Evolutionary conservation across 148 eudicot genomes (phyloP).

Genomic region (Chenopodium berlandieri): DNA sequence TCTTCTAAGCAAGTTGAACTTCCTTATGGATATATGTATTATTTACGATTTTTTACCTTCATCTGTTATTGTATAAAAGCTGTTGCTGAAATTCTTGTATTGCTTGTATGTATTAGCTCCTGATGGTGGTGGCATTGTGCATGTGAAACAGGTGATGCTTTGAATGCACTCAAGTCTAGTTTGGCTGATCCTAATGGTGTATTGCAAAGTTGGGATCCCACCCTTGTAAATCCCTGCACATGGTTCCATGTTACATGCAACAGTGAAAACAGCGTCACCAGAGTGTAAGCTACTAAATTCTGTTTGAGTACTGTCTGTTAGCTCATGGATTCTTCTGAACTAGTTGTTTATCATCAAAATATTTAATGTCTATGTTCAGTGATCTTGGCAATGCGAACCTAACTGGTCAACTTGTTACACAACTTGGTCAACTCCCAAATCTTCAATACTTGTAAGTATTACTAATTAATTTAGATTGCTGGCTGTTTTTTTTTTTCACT

Average conservation of each 20-base stretch:
- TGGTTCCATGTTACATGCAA: conserved; percentile 91
- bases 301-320: neutral
- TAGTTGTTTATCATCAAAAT: conserved; percentile 1
- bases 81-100: neutral
- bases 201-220: conserved; percentile 78
- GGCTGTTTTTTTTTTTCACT: neutral
- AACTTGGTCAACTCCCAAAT: conserved; percentile 68
- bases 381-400: conserved; percentile 80
- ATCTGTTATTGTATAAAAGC: neutral
- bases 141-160: conserved; percentile 65
- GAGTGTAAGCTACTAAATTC: conserved; percentile 56
- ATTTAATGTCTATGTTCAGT: conserved; percentile 36
- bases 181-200: conserved; percentile 72
- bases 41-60: neutral
- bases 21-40: neutral
- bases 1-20: neutral
- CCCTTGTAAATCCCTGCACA: conserved; percentile 78
- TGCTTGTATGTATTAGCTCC: neutral
- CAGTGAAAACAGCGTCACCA: conserved; percentile 59
- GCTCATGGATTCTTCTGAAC: conserved; percentile 4
- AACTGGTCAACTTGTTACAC: conserved; percentile 69
- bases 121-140: conserved; percentile 24
- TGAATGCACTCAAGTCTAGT: conserved; percentile 50
- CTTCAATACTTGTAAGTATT: conserved; percentile 78
- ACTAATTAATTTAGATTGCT: neutral